Evolutionary conservation across 192 early-diverging fungal species (phyloP), one percentile per base, ranked within the genome.

Genomic region (Coemansia sp.): DNA sequence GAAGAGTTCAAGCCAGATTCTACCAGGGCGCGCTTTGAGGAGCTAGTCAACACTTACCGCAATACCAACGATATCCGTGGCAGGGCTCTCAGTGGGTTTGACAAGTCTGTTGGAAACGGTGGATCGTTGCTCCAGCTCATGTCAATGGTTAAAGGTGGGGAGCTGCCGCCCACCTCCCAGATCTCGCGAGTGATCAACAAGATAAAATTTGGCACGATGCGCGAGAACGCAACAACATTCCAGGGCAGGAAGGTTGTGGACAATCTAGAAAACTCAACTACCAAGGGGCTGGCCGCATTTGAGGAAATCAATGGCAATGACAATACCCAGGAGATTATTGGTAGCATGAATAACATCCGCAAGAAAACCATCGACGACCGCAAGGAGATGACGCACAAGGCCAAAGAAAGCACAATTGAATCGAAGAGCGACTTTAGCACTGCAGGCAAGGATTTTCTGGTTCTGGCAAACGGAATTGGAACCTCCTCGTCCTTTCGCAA

Each of bases 31-130:
- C 79, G 74, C 39, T 81, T 81, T 38, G 79, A 81, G 23, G 79
- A 81, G 74, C 79, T 81, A 10, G 74, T 62, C 61, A 63, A 42
- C 44, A 75, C 73, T n/a, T 81, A 81, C 57, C 73, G 79, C 67
- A 69, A 37, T 43, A 56, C 74, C 23, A 49, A 72, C 15, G 79
- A 72, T 65, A 23, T 13, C 15, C 60, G 63, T 13, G 79, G 79
- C 47, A 62, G 45, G 12, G 64, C 60, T 11, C 64, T 76, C 21
- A 47, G 62, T 4, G 60, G 54, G 45, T 63, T 76, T 37, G 79
- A 81, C 26, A 53, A 62, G 13, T 57, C 44, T 38, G 65, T 67
- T 5, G 44, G 69, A 12, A 72, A 70, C 54, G 60, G 63, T 7
- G 64, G 61, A 10, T 69, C 69, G 32, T 15, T 81, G 16, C 21